Evolutionary conservation across 1,139 yeast species (phyloP).

Genomic region (Citeromyces siamensis): DNA sequence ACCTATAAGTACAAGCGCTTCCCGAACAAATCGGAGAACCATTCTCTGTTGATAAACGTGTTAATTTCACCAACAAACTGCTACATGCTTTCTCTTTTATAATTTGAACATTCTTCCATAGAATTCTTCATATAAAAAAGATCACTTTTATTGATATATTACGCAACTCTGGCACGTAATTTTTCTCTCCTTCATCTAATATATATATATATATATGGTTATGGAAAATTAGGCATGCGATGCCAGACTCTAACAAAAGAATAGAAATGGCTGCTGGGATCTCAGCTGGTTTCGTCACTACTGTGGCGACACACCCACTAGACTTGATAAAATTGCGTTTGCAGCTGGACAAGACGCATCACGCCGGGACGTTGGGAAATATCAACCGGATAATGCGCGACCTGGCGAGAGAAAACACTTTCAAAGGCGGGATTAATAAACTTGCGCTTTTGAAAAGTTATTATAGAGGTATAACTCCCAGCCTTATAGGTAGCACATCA

Average conservation of each 20-base stretch:
- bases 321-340: slow-evolving; percentile 76
- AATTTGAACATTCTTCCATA: too few species aligned
- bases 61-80: too few species aligned
- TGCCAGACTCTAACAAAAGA: slow-evolving; percentile 9
- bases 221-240: too few species aligned
- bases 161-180: too few species aligned
- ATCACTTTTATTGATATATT: too few species aligned
- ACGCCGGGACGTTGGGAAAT: slow-evolving; percentile 13
- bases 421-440: slow-evolving; percentile 10
- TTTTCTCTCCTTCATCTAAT: too few species aligned
- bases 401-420: slow-evolving; percentile 8
- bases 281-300: slow-evolving; percentile 72
- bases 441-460: slow-evolving; percentile 19
- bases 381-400: slow-evolving; percentile 13
- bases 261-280: slow-evolving; percentile 63
- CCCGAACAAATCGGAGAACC: too few species aligned
- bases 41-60: too few species aligned
- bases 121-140: too few species aligned
- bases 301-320: slow-evolving; percentile 76
- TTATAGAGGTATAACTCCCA: slow-evolving; percentile 77
- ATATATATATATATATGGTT: too few species aligned
- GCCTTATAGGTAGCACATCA: slow-evolving; percentile 66
- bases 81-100: too few species aligned
- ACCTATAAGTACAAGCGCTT: too few species aligned
- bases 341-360: slow-evolving; percentile 31